Evolutionary conservation across 1,139 yeast species (phyloP), one percentile per base, ranked within the genome.

Genomic region (Candida tropicalis): DNA sequence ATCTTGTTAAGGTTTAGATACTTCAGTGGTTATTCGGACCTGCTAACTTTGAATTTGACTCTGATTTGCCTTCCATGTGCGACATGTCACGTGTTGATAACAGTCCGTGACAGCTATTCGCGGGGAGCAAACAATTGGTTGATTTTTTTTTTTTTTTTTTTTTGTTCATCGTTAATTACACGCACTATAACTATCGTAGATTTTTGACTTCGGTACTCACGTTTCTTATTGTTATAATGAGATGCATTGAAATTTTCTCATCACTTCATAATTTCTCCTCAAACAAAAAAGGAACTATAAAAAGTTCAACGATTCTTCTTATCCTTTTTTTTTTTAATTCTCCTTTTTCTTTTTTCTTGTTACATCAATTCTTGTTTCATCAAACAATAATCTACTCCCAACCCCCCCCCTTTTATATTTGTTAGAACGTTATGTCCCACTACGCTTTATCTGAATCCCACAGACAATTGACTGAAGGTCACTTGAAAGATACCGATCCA

Each of bases 401-500:
- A 10, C 27, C 5, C 25, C 15, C 8, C n/a, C 16, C 9, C 31
- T 38, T 32, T 16, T 13, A 23, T 24, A n/a, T n/a, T 23, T 6
- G n/a, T 20, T 27, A 32, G 48, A 34, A 46, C 23, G 18, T 17
- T 11, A 68, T 68, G 74, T 54, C 79, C 46, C 22, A 17, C n/a
- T 82, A 82, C 82, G 82, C 86, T 53, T 70, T 84, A 62, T 81
- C 89, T 40, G 79, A 79, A 55, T 59, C 83, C 40, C 90, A 84
- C 71, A 77, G 75, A 66, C 74, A 79, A 55, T 68, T 84, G 68
- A 82, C 84, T 55, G 82, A 82, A 61, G 83, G 82, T 58, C 87
- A 81, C 59, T 73, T 85, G 58, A 73, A 75, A 59, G 87, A 84
- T 56, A 81, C 85, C 54, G 96, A 88, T 65, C 95, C 95, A 43